These are phyloP conservation scores for Fragilariopsis cylindrus DNA, from an alignment of 108 stramenopile genomes.

Conservation along the genomic window DNA sequence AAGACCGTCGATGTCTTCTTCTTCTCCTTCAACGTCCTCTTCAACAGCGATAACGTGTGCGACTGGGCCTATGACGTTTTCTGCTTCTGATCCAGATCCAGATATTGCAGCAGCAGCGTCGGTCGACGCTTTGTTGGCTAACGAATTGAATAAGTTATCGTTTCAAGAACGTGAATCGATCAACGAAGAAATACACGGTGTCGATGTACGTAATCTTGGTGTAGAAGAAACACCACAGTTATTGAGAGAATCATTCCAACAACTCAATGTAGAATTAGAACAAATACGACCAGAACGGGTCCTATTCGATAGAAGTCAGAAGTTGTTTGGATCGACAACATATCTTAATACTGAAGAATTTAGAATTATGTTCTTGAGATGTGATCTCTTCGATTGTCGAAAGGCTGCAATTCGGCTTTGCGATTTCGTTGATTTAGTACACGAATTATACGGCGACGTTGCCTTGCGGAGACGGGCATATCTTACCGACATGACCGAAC, in stretches of 20 bases:
- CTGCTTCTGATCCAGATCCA: too few relatives aligned
- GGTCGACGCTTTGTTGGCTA: conserved; percentile 15
- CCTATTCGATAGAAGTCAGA: background rate
- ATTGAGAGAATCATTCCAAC: conserved; percentile 5
- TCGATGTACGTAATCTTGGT: conserved; percentile 5
- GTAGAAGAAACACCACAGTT: conserved; percentile 23
- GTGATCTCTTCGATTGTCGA: conserved; percentile 2
- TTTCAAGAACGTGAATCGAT: conserved; percentile 26
- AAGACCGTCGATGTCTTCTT: too few relatives aligned
- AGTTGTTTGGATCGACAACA: background rate
- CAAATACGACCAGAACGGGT: conserved; percentile 12
- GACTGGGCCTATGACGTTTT: too few relatives aligned
- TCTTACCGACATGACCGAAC: conserved; percentile 4
- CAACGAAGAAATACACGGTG: conserved; percentile 30
- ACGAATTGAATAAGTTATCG: conserved; percentile 30
- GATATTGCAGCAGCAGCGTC: background rate
- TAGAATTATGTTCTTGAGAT: conserved; percentile 10
- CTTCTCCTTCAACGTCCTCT: too few relatives aligned
- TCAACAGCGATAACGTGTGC: too few relatives aligned
- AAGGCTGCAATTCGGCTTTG: conserved; percentile 1
- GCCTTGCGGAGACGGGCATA: conserved; percentile 6
- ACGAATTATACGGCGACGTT: background rate
- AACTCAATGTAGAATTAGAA: conserved; percentile 18
- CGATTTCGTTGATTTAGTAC: background rate
- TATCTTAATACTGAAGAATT: conserved; percentile 3